phyloP scores from a whole-genome alignment of 1,284 basidiomycete species.

The Moniliella sp. region DNA sequence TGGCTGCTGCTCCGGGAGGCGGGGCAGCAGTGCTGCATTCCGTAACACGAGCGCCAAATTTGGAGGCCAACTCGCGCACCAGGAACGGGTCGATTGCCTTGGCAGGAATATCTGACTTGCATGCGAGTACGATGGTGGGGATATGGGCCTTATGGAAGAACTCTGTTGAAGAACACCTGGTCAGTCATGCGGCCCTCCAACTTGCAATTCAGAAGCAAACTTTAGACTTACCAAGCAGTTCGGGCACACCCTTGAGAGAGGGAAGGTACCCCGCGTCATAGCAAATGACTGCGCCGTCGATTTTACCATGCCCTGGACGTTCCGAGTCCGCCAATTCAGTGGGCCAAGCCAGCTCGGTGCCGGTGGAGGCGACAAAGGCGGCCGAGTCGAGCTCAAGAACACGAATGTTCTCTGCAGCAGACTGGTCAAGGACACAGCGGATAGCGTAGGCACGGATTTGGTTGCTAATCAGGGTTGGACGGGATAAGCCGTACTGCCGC shows the following conservation, averaged over 20 bases:
- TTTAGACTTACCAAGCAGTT: slow-evolving; percentile 12
- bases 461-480: slow-evolving; percentile 17
- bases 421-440: slow-evolving; percentile 21
- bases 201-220: too few relatives aligned
- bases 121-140: slow-evolving; percentile 26
- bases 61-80: slow-evolving; percentile 23
- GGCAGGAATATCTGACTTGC: slow-evolving; percentile 24
- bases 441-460: slow-evolving; percentile 24
- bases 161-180: slow-evolving; percentile 3
- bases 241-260: slow-evolving; percentile 25
- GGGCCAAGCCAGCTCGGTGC: slow-evolving; percentile 25
- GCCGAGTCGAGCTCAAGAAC: slow-evolving; percentile 25
- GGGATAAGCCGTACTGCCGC: slow-evolving; percentile 21
- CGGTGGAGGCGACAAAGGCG: slow-evolving; percentile 15
- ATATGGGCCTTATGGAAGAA: slow-evolving; percentile 16
- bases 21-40: slow-evolving; percentile 13
- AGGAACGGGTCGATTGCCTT: slow-evolving; percentile 25
- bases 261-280: slow-evolving; percentile 21
- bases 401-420: slow-evolving; percentile 25
- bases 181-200: too few relatives aligned
- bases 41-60: slow-evolving; percentile 24
- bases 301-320: too few relatives aligned
- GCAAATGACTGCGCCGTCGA: slow-evolving; percentile 26
- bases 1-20: too few relatives aligned
- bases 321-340: slow-evolving; percentile 16